Evolutionary conservation across 1,284 basidiomycete species (phyloP), one percentile per base, ranked within the genome.

Genomic region (Cutaneotrichosporon mucoides): DNA sequence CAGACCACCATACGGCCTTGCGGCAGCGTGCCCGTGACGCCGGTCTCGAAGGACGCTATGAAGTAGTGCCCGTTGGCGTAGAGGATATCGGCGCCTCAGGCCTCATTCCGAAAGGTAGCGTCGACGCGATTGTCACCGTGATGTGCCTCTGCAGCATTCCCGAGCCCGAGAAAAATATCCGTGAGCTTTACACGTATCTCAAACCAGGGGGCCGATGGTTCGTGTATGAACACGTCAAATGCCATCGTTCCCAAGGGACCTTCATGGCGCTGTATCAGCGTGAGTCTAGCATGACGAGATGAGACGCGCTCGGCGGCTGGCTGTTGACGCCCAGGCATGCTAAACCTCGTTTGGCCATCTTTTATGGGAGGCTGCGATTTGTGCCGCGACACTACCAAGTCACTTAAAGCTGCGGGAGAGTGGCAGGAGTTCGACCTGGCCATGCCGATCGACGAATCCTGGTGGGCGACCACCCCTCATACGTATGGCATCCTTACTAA

Each of bases 121-220:
- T 64, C 50, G 62, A 64, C 57, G 43, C 51, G 24, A 59, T 64
- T 36, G 62, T 51, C 12, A 64, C 59, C 7, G 40, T 64, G 11
- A 51, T 64, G 36, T 61, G 59, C 36, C 55, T 64, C 10, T 64
- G 62, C 57, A 56, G 50, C 41, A 64, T 64, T 36, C 62, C 62
- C 5, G 59, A 64, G 7, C 62, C 54, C 2, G 57, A 59, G 36
- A 53, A 53, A 51, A 64, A 64, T 51, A 51, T 64, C 43, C 46
- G 48, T 40, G 62, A 59, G 56, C 59, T 64, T 12, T 64, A 64
- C 59, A 16, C 34, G n/a, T 64, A 64, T 40, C 62, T 64, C 57
- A 61, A 61, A 35, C 62, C 62, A 16, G 59, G 62, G 2, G 62
- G 62, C 6, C 45, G 41, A 15, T 64, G 62, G 62, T 64, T 46